Percentiles rank a stretch among this genome's conserved stretches.
phyloP scores from a whole-genome alignment of 2,329 filamentous ascomycete genomes.

The Pezicula neosporulosa region DNA sequence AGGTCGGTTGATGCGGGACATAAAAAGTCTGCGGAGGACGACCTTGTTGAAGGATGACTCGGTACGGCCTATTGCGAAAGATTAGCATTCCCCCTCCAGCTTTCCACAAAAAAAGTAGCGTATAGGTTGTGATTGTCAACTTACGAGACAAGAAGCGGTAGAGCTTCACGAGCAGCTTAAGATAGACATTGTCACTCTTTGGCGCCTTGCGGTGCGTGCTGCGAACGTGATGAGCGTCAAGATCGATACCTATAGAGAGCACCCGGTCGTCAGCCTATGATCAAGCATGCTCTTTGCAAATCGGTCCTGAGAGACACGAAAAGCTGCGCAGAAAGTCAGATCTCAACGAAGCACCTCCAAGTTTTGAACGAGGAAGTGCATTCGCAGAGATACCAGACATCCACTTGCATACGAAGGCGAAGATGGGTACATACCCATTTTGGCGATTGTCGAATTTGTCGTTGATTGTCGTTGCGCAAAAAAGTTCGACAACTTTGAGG shows the following conservation, averaged over 20 bases:
- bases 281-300: constrained; percentile 59
- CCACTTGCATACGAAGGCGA: constrained; percentile 33
- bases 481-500: too few relatives aligned
- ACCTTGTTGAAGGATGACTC: constrained; percentile 99
- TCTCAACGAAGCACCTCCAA: constrained; percentile 11
- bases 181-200: constrained; percentile 98
- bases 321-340: constrained; percentile 27
- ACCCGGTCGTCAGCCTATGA: constrained; percentile 59
- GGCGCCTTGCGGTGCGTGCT: constrained; percentile 84
- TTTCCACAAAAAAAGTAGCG: constrained; percentile 4
- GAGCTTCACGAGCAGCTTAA: constrained; percentile 96
- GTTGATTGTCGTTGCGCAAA: constrained; percentile 9
- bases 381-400: constrained; percentile 18
- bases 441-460: constrained; percentile 27
- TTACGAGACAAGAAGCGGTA: constrained; percentile 96
- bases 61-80: constrained; percentile 70
- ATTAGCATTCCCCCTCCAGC: constrained; percentile 2
- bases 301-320: constrained; percentile 28
- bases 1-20: constrained; percentile 97
- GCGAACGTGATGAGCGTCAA: constrained; percentile 66
- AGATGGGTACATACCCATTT: constrained; percentile 31
- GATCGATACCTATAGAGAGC: constrained; percentile 63
- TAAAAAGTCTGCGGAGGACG: constrained; percentile 94
- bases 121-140: too few relatives aligned
- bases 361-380: constrained; percentile 12